Evolutionary conservation across 2,329 filamentous ascomycete species (phyloP), one percentile per base, ranked within the genome.

Genomic region (Microascus cirrosus): DNA sequence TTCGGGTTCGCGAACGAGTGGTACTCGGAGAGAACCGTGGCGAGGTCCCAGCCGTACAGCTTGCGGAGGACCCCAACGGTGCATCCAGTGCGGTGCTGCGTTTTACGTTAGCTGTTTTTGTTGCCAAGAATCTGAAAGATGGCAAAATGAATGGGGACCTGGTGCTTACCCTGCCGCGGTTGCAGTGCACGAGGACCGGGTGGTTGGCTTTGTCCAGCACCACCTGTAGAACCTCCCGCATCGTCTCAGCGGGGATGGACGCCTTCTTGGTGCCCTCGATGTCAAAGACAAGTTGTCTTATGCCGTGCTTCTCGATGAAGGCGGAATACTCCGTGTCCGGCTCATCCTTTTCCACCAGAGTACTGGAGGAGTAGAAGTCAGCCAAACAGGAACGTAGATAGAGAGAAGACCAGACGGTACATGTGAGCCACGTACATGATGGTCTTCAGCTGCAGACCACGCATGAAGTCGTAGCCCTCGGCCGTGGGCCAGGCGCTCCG

Each of bases 231-330:
- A 93, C 90, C 8, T 81, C 74, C 61, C 80, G 78, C 79, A 96
- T 90, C 28, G 84, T 83, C 52, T 76, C 70, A 8, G 82, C 68
- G 0, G 87, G 81, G 39, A 90, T 90, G 10, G 79, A 78, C 58
- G 86, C 77, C 64, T 92, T 91, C 71, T 96, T 96, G 63, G 95
- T 96, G n/a, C 91, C 87, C 61, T 85, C 82, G 76, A 96, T 88
- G 63, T 86, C 81, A 65, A 95, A 86, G 50, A 89, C 77, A 62
- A 84, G 75, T 64, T 95, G 90, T 52, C 78, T 78, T 65, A 96
- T 93, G 61, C 77, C 78, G 63, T 87, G 83, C 5, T 74, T 70
- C 42, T 76, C 68, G 63, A 95, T 81, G 67, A 94, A 96, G 2
- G 72, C 67, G 24, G 74, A 67, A 56, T 83, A 81, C 0, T 75